Conservation (phyloP, 352 stramenopile species). For the Pythium sukuiense region DNA sequence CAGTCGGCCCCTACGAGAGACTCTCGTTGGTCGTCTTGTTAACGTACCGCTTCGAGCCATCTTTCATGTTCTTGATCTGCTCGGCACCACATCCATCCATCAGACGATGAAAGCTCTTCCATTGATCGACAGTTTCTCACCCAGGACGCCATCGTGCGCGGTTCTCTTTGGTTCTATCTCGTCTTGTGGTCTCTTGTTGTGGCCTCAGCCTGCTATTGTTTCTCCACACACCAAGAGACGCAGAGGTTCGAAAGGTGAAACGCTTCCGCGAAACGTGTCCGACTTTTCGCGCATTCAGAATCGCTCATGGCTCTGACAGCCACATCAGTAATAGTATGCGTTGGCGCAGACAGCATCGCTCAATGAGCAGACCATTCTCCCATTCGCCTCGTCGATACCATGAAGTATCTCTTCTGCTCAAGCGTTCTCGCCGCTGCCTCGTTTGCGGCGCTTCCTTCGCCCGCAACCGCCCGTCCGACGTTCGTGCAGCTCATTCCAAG, state of each 20-base stretch:
- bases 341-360: background rate
- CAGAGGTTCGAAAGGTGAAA: background rate
- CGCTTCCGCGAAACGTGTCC: slow-evolving; percentile 1
- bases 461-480: slow-evolving; percentile 27
- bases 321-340: background rate
- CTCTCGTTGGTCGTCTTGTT: background rate
- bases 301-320: background rate
- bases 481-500: slow-evolving; percentile 72
- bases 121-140: slow-evolving; percentile 6
- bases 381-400: slow-evolving; percentile 10
- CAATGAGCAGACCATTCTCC: slow-evolving; percentile 5
- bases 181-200: background rate
- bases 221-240: slow-evolving; percentile 20
- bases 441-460: background rate
- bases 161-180: slow-evolving; percentile 1
- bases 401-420: background rate
- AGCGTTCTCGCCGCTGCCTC: background rate
- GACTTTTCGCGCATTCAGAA: background rate
- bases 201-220: background rate
- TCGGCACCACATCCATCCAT: background rate
- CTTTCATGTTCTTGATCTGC: slow-evolving; percentile 71
- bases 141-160: slow-evolving; percentile 27
- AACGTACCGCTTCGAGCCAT: slow-evolving; percentile 59
- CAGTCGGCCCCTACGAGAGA: background rate
- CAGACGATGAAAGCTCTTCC: too few relatives aligned